phyloP scores from a whole-genome alignment of 129 eudicot species.

The Flaveria linearis region DNA sequence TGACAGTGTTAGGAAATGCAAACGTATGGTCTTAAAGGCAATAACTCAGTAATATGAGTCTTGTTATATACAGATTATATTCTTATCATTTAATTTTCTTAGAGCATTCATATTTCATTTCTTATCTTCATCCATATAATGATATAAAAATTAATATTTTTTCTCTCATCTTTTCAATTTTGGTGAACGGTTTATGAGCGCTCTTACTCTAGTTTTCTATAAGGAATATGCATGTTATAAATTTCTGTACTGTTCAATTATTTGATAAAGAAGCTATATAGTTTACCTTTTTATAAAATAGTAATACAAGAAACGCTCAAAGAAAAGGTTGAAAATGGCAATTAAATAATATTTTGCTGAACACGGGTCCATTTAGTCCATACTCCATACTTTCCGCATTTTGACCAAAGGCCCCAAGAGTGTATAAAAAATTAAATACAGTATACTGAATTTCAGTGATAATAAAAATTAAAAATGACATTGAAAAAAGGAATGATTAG shows the following conservation, averaged over 20 bases:
- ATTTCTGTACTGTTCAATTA: not conserved
- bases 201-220: not conserved
- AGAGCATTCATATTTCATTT: too few relatives aligned
- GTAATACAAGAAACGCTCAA: not conserved
- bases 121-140: too few relatives aligned
- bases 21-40: too few relatives aligned
- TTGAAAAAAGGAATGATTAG: conserved; percentile 20
- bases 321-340: conserved; percentile 15
- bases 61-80: not conserved
- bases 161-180: too few relatives aligned
- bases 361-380: conserved; percentile 37
- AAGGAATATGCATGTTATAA: not conserved
- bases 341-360: conserved; percentile 13
- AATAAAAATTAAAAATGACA: not conserved
- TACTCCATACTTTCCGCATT: conserved; percentile 39
- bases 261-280: not conserved
- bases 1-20: too few relatives aligned
- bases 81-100: conserved; percentile 12
- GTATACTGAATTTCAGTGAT: not conserved
- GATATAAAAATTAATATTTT: too few relatives aligned
- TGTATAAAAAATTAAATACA: conserved; percentile 29
- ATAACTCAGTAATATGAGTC: too few relatives aligned
- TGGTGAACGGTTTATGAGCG: too few relatives aligned
- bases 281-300: not conserved
- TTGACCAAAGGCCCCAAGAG: conserved; percentile 36